These are phyloP conservation scores for Cydonia oblonga DNA, from an alignment of 331 rosid genomes.

Conservation along the genomic window DNA sequence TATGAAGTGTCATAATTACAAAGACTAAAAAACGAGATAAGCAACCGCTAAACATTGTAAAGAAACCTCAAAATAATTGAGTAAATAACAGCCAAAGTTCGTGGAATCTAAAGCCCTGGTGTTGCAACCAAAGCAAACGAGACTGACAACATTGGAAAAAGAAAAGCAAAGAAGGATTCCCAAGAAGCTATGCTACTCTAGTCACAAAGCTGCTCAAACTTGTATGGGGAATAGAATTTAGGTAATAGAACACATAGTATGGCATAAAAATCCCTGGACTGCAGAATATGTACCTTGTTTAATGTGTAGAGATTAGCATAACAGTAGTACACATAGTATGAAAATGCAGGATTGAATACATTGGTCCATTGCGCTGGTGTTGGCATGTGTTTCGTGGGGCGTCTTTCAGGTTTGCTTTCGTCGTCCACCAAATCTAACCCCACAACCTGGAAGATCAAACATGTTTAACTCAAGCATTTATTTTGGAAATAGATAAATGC, in stretches of 20 bases:
- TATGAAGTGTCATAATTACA: background rate
- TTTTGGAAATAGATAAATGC: background rate
- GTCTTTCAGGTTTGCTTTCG: constrained; percentile 96
- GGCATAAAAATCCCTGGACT: background rate
- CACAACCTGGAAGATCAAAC: constrained; percentile 52
- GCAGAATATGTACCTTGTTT: constrained; percentile 56
- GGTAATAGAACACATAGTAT: background rate
- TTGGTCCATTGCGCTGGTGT: constrained; percentile 96
- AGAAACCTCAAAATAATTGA: background rate
- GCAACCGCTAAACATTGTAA: background rate
- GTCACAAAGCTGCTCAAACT: background rate
- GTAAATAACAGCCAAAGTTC: background rate
- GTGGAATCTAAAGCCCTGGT: background rate
- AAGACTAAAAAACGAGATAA: background rate
- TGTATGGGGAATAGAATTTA: background rate
- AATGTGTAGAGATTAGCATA: constrained; percentile 88
- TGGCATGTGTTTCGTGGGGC: constrained; percentile 99
- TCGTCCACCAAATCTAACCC: constrained; percentile 99
- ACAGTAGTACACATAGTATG: constrained; percentile 88
- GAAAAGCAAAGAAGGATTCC: background rate
- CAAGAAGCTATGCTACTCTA: background rate
- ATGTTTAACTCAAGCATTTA: background rate
- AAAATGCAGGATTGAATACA: constrained; percentile 85
- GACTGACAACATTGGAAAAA: background rate
- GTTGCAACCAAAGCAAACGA: background rate